phyloP scores from a whole-genome alignment of 2,329 filamentous ascomycete genomes.

The Neurospora crassa region DNA sequence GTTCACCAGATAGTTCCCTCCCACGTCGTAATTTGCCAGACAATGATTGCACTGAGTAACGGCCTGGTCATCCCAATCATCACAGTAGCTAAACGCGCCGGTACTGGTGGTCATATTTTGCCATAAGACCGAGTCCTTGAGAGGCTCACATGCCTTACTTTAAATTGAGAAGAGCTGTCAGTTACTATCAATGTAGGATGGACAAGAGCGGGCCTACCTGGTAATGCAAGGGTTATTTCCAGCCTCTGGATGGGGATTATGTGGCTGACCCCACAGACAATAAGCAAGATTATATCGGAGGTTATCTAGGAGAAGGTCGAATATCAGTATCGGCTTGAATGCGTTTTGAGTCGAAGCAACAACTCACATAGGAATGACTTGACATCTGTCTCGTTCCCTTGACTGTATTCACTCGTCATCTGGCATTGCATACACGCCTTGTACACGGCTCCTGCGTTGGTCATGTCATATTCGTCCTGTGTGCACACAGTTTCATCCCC shows the following conservation, averaged over 20 bases:
- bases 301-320: conserved; percentile 36
- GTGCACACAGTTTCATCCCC: conserved; percentile 39
- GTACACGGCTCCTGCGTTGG: conserved; percentile 37
- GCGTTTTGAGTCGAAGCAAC: background rate
- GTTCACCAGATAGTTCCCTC: conserved; percentile 39
- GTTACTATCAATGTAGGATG: background rate
- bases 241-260: conserved; percentile 26
- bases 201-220: conserved; percentile 27
- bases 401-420: conserved; percentile 36
- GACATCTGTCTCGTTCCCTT: conserved; percentile 38
- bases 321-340: conserved; percentile 12
- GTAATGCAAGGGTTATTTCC: conserved; percentile 41
- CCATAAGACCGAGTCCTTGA: conserved; percentile 37
- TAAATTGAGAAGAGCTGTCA: background rate
- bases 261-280: conserved; percentile 43
- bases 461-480: conserved; percentile 27
- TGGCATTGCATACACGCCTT: conserved; percentile 44
- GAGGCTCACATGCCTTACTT: conserved; percentile 43
- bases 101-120: conserved; percentile 37
- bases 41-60: conserved; percentile 39
- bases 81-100: conserved; percentile 45
- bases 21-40: conserved; percentile 20
- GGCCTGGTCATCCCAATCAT: conserved; percentile 32
- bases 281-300: conserved; percentile 44
- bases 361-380: conserved; percentile 46